These are phyloP conservation scores for Boletus subcaerulescens DNA, from an alignment of 768 basidiomycete species.

Conservation along the genomic window DNA sequence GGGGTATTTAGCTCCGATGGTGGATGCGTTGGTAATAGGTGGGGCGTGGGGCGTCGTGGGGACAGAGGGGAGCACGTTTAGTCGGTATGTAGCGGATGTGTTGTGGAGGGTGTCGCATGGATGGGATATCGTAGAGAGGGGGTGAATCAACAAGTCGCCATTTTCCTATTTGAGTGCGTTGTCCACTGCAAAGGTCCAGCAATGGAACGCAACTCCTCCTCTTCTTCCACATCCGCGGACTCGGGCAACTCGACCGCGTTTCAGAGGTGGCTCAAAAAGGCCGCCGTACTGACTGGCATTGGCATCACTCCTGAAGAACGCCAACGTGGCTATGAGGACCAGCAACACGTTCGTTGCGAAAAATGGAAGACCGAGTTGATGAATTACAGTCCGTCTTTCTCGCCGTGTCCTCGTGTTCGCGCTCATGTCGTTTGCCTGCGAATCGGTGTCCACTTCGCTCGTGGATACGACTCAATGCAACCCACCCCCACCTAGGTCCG, in stretches of 20 bases:
- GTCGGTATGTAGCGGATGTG: slow-evolving; percentile 63
- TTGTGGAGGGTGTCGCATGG: slow-evolving; percentile 62
- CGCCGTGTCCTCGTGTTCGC: slow-evolving; percentile 7
- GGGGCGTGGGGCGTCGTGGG: slow-evolving; percentile 58
- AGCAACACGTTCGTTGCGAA: slow-evolving; percentile 54
- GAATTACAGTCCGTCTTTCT: slow-evolving; percentile 56
- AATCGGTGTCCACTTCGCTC: slow-evolving; percentile 7
- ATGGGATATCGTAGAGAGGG: slow-evolving; percentile 47
- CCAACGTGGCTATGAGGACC: slow-evolving; percentile 30
- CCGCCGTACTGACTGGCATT: slow-evolving; percentile 49
- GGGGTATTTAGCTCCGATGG: slow-evolving; percentile 52
- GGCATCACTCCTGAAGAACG: slow-evolving; percentile 47
- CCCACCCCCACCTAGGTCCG: slow-evolving; percentile 54
- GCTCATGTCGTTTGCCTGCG: slow-evolving; percentile 6
- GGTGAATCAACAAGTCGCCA: slow-evolving; percentile 21
- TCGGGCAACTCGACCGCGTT: slow-evolving; percentile 34
- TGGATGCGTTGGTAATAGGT: slow-evolving; percentile 70
- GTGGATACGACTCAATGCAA: background rate
- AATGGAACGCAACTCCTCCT: slow-evolving; percentile 32
- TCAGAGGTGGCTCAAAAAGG: slow-evolving; percentile 49
- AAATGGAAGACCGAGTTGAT: slow-evolving; percentile 67
- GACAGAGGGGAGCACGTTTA: slow-evolving; percentile 76
- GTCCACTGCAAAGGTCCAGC: background rate
- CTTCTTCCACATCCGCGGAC: slow-evolving; percentile 21
- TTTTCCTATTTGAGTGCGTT: slow-evolving; percentile 8